Base-by-base conservation (phyloP, 2,329 filamentous ascomycete genomes). In the Trichoderma sp. region DNA sequence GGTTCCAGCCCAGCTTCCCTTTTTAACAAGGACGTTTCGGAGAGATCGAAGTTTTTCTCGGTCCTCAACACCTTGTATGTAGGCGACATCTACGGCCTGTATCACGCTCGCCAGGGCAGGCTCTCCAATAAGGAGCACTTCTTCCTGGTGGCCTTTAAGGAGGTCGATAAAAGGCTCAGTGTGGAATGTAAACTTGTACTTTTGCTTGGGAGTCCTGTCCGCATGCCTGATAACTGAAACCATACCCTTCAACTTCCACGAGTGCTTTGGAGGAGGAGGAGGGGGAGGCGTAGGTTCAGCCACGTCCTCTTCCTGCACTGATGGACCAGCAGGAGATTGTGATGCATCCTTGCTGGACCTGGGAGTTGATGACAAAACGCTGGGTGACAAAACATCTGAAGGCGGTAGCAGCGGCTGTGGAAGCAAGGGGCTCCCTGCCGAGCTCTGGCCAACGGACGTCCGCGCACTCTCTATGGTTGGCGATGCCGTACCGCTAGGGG, bases 181-280 rank as follows among this genome's bases (percentile, higher is more conserved):
- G 79, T 99, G 96, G 77, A 99, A 98, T 0, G 96, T 99, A 78
- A 98, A 99, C 80, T 99, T 99, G 86, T 98, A 98, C 80, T 99
- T 99, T 78, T 99, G 96, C 83, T 99, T 99, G 3, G 96, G 96
- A 1, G 96, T 99, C 71, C 96, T 92, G 83, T 99, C 96, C 3
- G 97, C 97, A 81, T 99, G 96, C 32, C 96, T 90, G 75, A 99
- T 94, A 18, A 99, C 96, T 2, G 95, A 95, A 0, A 99, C 95
- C 83, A 99, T 95, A 14, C 96, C 96, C 83, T 99, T 99, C 67
- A 99, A 85, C 81, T 97, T 98, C 96, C 96, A 99, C 12, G 96
- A 94, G 78, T 97, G 94, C 77, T 98, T 98, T 0, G 92, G 92
- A 1, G 88, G 88, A 1, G 88, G 88, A 3, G 92, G 91, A 58